These are phyloP conservation scores for Dipodascus geniculatus DNA, from an alignment of 805 yeast genomes.

Conservation along the genomic window DNA sequence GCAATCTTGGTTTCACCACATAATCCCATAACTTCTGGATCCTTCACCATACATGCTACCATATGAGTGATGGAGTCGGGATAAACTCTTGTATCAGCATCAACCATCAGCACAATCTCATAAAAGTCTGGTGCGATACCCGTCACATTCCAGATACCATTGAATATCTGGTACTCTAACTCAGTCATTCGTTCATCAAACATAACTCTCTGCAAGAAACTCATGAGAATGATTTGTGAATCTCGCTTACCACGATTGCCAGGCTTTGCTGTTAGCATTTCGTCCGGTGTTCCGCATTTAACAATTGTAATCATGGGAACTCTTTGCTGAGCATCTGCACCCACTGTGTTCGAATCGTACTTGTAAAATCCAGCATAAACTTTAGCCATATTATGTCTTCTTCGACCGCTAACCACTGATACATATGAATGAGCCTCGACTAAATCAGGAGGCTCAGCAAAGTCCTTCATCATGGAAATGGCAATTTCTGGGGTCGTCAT, in stretches of 20 bases:
- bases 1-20: constrained; percentile 94
- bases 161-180: constrained; percentile 67
- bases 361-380: constrained; percentile 90
- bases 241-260: constrained; percentile 97
- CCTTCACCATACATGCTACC: constrained; percentile 79
- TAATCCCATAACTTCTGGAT: constrained; percentile 79
- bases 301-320: constrained; percentile 69
- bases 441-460: constrained; percentile 57
- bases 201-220: constrained; percentile 74
- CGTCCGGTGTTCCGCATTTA: constrained; percentile 86
- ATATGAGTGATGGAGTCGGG: constrained; percentile 83
- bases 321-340: constrained; percentile 64
- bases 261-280: constrained; percentile 60
- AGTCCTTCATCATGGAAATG: constrained; percentile 74
- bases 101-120: constrained; percentile 82
- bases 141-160: constrained; percentile 61
- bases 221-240: constrained; percentile 84
- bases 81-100: constrained; percentile 83
- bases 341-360: constrained; percentile 65
- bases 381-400: constrained; percentile 96
- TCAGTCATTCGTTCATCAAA: constrained; percentile 93
- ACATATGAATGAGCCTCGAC: constrained; percentile 81
- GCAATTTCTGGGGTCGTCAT: constrained; percentile 82
- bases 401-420: constrained; percentile 88
- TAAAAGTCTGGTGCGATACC: constrained; percentile 74